A percentile compares a stretch with the other conserved stretches of the same genome.
Evolutionary conservation across 768 basidiomycete species (phyloP).

Genomic region (Serendipita vermifera): DNA sequence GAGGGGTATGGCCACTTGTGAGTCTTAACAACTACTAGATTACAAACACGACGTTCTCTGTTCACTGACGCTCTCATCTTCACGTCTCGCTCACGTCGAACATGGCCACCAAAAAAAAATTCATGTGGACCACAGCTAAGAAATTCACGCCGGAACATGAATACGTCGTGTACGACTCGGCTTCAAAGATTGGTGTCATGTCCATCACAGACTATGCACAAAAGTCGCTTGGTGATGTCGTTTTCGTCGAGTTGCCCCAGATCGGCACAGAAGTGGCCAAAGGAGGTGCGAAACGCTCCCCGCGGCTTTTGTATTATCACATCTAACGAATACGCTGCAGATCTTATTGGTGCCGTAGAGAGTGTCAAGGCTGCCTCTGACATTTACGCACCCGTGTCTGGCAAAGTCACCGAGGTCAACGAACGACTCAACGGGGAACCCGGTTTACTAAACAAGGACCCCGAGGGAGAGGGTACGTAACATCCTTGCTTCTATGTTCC

Average conservation of each 20-base stretch:
- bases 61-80: no score
- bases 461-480: conserved; percentile 63
- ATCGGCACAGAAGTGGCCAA: conserved; percentile 47
- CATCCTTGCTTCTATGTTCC: neutral
- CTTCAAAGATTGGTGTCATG: conserved; percentile 63
- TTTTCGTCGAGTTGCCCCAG: conserved; percentile 82
- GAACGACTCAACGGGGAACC: conserved; percentile 51
- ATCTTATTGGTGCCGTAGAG: conserved; percentile 82
- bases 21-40: no score
- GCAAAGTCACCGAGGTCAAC: conserved; percentile 71
- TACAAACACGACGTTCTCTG: no score
- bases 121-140: conserved; percentile 37
- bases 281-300: conserved; percentile 49
- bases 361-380: conserved; percentile 96
- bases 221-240: conserved; percentile 84
- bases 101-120: neutral
- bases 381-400: conserved; percentile 91
- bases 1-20: no score
- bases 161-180: conserved; percentile 63
- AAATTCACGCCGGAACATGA: conserved; percentile 85
- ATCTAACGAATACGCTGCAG: conserved; percentile 26
- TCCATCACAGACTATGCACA: conserved; percentile 90
- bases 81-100: neutral
- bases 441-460: conserved; percentile 74
- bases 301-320: neutral